Evolutionary conservation across 768 basidiomycete species (phyloP).

Genomic region (Candolleomyces efflorescens): DNA sequence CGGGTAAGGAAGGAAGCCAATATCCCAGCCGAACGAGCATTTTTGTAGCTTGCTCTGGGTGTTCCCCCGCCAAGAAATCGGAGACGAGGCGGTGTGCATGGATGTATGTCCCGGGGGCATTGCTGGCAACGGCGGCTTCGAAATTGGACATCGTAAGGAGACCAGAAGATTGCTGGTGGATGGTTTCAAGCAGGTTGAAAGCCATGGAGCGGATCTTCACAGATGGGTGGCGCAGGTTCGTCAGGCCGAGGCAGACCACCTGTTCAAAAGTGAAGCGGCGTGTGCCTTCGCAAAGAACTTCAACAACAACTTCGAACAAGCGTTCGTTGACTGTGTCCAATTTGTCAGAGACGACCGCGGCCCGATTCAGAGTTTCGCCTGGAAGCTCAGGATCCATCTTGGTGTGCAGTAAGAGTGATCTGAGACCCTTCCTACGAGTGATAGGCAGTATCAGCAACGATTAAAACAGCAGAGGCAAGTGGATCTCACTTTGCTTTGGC

Average conservation of each 20-base stretch:
- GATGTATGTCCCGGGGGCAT: constrained; percentile 71
- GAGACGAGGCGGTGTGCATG: constrained; percentile 77
- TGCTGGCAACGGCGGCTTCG: constrained; percentile 68
- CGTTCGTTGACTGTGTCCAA: constrained; percentile 52
- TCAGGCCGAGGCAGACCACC: constrained; percentile 69
- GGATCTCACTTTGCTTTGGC: constrained; percentile 61
- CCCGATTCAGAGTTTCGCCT: constrained; percentile 62
- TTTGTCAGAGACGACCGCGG: constrained; percentile 56
- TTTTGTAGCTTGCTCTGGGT: constrained; percentile 56
- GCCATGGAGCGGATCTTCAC: constrained; percentile 65
- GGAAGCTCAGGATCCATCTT: constrained; percentile 52
- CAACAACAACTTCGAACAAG: constrained; percentile 78
- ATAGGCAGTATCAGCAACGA: constrained; percentile 8
- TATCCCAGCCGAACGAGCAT: constrained; percentile 69
- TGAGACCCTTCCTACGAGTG: constrained; percentile 65
- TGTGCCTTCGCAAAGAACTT: constrained; percentile 54
- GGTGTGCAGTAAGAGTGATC: constrained; percentile 58
- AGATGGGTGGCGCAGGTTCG: constrained; percentile 78
- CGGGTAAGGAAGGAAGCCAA: constrained; percentile 66
- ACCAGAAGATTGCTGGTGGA: constrained; percentile 67
- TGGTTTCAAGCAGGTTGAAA: constrained; percentile 69
- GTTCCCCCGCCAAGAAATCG: constrained; percentile 74
- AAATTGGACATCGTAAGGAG: constrained; percentile 66
- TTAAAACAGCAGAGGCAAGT: constrained; percentile 2
- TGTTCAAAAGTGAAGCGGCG: constrained; percentile 74